Base-by-base conservation (phyloP, 768 basidiomycete species). In the Pisolithus albus region DNA sequence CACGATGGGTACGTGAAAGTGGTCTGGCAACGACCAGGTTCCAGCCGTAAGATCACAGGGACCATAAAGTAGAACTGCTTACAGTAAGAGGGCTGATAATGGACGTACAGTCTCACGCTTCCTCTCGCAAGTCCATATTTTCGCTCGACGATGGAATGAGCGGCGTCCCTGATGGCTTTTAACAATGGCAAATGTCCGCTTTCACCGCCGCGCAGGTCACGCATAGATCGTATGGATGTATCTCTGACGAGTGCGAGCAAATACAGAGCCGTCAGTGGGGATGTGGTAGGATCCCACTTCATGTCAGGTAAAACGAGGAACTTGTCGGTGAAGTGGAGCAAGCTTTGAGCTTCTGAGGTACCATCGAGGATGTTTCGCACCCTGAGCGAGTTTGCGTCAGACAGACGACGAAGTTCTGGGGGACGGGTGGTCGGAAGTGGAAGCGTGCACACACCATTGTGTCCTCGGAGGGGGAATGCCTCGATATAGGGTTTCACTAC, bases 21-120 rank as follows among this genome's bases (percentile, higher is more conserved):
- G 93, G 63, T 96, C 93, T 95, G 55, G 4, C 18, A 2, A 15
- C n/a, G 47, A n/a, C 16, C 2, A 2, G 46, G 41, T 37, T 18
- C 21, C 7, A 45, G 45, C 16, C 21, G 6, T 15, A 24, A 9
- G 32, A 18, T 42, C 21, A 30, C 41, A 38, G 10, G 19, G 24
- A 46, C 45, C 40, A 11, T 23, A 26, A 6, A 50, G 51, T 11
- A 18, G 4, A 75, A 34, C 34, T 15, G 11, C 88, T 56, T 52
- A 94, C 94, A 97, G 63, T 97, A 98, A 36, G 84, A 88, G 0
- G 95, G 95, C 62, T 96, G 94, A 64, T 99, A 99, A 64, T 99
- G 96, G 13, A 98, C 70, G 60, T 83, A 93, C 72, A 94, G 74
- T 59, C 92, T 72, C 52, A 96, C 61, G 9, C 81, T 75, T 3